Evolutionary conservation across 2,329 filamentous ascomycete genomes (phyloP), one percentile per base, ranked within the genome.

Genomic region (Endoconidiophora polonica): DNA sequence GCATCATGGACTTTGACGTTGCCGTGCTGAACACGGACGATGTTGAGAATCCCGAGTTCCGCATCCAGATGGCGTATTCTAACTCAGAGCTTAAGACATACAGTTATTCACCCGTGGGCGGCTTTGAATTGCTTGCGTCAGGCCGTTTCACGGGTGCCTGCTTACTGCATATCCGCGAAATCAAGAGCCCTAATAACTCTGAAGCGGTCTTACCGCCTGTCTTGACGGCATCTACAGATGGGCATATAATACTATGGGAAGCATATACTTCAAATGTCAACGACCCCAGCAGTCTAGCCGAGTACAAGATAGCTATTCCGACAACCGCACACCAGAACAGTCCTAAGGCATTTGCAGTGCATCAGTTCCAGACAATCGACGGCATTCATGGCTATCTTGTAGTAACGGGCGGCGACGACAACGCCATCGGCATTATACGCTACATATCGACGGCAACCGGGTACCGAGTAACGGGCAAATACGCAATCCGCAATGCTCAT

Each of bases 341-440:
- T 46, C 76, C 95, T 60, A 93, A 94, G 61, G 67, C 70, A 18
- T 64, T 83, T 2, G 72, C 73, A 53, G 53, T 77, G 46, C 54
- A 57, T n/a, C 55, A 57, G 65, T 56, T 56, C 54, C 83, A 1
- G 59, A 93, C 20, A 62, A 84, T 5, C 86, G 23, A 96, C 62
- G 90, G 90, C 54, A 81, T 81, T 2, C 62, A 53, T 20, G 18
- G 56, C 56, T 66, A 56, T 56, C 54, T 83, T 1, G 59, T 94
- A 16, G 62, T 85, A 3, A 87, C 86, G 0, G 86, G 85, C 23
- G 87, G 91, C 20, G 91, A 98, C 58, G 91, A 96, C 62, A 91
- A 91, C 54, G 81, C 82, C 3, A 62, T 96, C 0, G 80, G 74
- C 0, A 42, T 53, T 7, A 51, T 55, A n/a, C 46, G 26, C 47